These are phyloP conservation scores for Peronosclerospora sorghi DNA, from an alignment of 352 stramenopile species.

Conservation along the genomic window DNA sequence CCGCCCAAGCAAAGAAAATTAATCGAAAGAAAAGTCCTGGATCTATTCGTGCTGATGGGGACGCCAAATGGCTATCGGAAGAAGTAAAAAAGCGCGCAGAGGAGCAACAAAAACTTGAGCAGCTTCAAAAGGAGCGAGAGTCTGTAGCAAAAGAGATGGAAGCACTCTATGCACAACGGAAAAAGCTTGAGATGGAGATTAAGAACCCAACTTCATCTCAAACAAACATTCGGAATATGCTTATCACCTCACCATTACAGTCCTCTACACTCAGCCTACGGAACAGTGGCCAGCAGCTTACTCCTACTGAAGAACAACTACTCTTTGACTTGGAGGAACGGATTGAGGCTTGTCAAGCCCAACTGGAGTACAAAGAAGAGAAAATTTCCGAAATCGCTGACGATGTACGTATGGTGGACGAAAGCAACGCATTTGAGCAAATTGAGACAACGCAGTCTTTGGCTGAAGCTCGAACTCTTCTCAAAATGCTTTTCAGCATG, in stretches of 20 bases:
- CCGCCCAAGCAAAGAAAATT: constrained; percentile 55
- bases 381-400: constrained; percentile 75
- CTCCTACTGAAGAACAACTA: constrained; percentile 70
- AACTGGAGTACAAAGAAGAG: constrained; percentile 85
- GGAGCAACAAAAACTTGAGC: constrained; percentile 76
- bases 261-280: constrained; percentile 37
- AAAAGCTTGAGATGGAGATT: constrained; percentile 60
- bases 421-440: constrained; percentile 44
- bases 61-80: constrained; percentile 75
- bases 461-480: constrained; percentile 60
- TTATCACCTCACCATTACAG: too few relatives aligned
- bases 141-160: constrained; percentile 77
- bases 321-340: constrained; percentile 77
- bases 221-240: constrained; percentile 64
- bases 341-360: constrained; percentile 77
- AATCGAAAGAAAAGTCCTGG: constrained; percentile 42
- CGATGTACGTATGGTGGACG: constrained; percentile 33
- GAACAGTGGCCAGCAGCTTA: constrained; percentile 46
- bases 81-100: constrained; percentile 75
- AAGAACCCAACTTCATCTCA: constrained; percentile 48
- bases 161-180: constrained; percentile 53
- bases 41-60: constrained; percentile 27
- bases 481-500: constrained; percentile 83
- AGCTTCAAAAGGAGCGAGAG: constrained; percentile 69
- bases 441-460: constrained; percentile 79